Evolutionary conservation across 495 filamentous ascomycete genomes (phyloP).

Genomic region (Jackrogersella multiformis): DNA sequence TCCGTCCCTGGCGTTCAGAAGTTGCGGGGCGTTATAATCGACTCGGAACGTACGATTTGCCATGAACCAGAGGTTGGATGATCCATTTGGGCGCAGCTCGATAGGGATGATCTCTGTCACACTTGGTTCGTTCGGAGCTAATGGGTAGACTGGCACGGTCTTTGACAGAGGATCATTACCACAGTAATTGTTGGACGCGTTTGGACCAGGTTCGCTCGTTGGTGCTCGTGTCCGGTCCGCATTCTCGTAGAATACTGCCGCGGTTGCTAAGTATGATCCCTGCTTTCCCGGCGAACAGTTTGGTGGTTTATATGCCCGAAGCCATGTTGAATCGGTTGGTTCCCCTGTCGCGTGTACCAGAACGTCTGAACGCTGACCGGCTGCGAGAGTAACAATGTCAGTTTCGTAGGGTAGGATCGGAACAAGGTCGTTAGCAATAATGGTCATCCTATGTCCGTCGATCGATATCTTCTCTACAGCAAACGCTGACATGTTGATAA

Average conservation of each 20-base stretch:
- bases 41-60: constrained; percentile 62
- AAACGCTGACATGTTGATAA: constrained; percentile 62
- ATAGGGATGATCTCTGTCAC: constrained; percentile 59
- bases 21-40: constrained; percentile 66
- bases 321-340: constrained; percentile 52
- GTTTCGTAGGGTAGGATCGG: constrained; percentile 61
- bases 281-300: constrained; percentile 50
- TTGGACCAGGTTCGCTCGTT: constrained; percentile 48
- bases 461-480: constrained; percentile 54
- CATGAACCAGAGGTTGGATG: constrained; percentile 63
- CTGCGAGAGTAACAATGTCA: constrained; percentile 60
- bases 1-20: constrained; percentile 62
- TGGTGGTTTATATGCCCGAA: constrained; percentile 49
- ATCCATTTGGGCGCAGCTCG: constrained; percentile 57
- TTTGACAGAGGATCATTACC: constrained; percentile 57
- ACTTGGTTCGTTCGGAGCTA: constrained; percentile 58
- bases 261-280: constrained; percentile 49
- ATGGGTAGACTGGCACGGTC: constrained; percentile 61
- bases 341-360: constrained; percentile 64
- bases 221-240: constrained; percentile 44
- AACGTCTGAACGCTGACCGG: constrained; percentile 77
- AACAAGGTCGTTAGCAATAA: constrained; percentile 62
- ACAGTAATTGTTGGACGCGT: constrained; percentile 51
- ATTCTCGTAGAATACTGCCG: constrained; percentile 57
- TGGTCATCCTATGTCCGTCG: constrained; percentile 60